Percentiles rank a stretch among this genome's conserved stretches.
These are phyloP conservation scores for Oryza meyeriana DNA, from an alignment of 176 grass and related monocot genomes.

Conservation along the genomic window DNA sequence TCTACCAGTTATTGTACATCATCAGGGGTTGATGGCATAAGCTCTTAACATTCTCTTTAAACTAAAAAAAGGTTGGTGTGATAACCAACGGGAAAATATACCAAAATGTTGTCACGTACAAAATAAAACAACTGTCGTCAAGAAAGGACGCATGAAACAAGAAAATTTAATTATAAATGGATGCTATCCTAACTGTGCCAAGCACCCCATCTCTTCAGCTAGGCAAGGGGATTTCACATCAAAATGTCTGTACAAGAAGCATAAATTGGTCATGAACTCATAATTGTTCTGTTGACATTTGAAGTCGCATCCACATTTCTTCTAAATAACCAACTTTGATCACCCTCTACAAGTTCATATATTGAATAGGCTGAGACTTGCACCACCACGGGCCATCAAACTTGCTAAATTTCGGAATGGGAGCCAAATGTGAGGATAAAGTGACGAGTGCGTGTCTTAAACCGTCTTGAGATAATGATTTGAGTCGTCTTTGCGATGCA, in stretches of 20 bases:
- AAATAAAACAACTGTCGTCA: not conserved
- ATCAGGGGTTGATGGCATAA: not conserved
- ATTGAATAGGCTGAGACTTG: not conserved
- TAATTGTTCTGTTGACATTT: not conserved
- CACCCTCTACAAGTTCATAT: not conserved
- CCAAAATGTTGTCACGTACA: not conserved
- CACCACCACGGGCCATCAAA: not conserved
- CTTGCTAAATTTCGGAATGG: not conserved
- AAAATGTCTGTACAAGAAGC: constrained; percentile 31
- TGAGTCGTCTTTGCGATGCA: not conserved
- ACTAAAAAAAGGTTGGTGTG: not conserved
- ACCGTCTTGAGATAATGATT: not conserved
- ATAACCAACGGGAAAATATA: not conserved
- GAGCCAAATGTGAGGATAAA: not conserved
- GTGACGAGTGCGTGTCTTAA: not conserved
- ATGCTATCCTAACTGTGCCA: not conserved
- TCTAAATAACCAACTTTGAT: constrained; percentile 1
- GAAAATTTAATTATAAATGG: not conserved
- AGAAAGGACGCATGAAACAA: constrained; percentile 5
- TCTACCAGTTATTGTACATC: not conserved
- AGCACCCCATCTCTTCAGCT: not conserved
- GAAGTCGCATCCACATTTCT: not conserved
- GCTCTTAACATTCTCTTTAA: not conserved
- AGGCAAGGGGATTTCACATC: not conserved
- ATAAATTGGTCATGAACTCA: not conserved